Evolutionary conservation across 2,329 filamentous ascomycete species (phyloP).

Genomic region (Trichoderma sp.): DNA sequence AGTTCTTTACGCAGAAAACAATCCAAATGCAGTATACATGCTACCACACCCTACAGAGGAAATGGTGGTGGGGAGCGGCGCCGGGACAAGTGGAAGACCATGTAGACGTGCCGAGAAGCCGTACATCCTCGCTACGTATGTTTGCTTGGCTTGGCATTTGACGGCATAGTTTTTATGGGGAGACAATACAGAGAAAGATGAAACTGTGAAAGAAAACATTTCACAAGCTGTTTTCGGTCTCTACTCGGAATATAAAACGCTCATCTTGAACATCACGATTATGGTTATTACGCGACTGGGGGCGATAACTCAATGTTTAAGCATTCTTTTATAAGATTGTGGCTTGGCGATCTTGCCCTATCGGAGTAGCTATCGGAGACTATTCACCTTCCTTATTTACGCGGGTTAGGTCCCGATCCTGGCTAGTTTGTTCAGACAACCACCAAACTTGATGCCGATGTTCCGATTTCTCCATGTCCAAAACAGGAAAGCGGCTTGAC

Average conservation of each 20-base stretch:
- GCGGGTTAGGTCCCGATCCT: background rate
- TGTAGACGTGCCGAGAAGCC: constrained; percentile 10
- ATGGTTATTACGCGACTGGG: background rate
- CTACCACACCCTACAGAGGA: background rate
- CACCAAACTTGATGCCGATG: background rate
- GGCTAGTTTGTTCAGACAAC: background rate
- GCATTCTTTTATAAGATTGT: background rate
- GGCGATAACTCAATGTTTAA: constrained; percentile 2
- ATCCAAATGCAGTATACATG: background rate
- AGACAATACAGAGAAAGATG: background rate
- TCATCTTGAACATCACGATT: background rate
- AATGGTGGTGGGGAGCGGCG: background rate
- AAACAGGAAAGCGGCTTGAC: background rate
- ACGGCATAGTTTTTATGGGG: background rate
- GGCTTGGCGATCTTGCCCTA: background rate
- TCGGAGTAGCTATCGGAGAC: background rate
- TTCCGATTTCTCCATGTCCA: background rate
- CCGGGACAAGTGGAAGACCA: background rate
- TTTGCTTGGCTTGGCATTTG: background rate
- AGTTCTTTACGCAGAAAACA: background rate
- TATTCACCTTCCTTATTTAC: background rate
- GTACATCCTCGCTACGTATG: background rate
- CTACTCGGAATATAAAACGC: background rate
- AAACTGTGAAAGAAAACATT: background rate
- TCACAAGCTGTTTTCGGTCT: background rate